A percentile compares a stretch with the other conserved stretches of the same genome.
Conservation (phyloP, 306 rosid species). For the Calophaca sinica region DNA sequence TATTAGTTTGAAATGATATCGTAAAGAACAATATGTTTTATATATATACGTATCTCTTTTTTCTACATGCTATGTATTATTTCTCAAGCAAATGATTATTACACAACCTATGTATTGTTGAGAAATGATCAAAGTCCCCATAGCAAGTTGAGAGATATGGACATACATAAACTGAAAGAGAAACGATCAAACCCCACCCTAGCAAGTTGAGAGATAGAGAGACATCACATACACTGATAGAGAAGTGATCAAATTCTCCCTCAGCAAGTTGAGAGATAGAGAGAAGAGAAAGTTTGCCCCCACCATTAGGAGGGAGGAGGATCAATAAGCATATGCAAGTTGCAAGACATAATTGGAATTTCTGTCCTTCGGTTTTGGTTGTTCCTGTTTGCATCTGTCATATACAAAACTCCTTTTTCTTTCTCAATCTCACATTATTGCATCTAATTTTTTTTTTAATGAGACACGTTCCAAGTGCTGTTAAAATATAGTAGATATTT, state of each 20-base stretch:
- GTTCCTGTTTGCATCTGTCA: conserved; percentile 17
- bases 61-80: too few relatives aligned
- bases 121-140: too few relatives aligned
- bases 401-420: too few relatives aligned
- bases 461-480: too few relatives aligned
- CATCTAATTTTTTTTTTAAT: too few relatives aligned
- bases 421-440: too few relatives aligned
- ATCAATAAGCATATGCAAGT: conserved; percentile 24
- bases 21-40: too few relatives aligned
- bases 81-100: too few relatives aligned
- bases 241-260: neutral
- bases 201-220: neutral
- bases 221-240: neutral
- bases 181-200: neutral
- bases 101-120: too few relatives aligned
- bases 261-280: neutral
- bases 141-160: neutral
- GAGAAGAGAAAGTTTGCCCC: conserved; percentile 28
- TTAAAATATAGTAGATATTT: too few relatives aligned
- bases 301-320: conserved; percentile 7
- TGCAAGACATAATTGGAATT: neutral
- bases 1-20: too few relatives aligned
- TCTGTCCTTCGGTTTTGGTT: conserved; percentile 22
- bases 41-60: too few relatives aligned
- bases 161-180: neutral